Evolutionary conservation across 345 rosid genomes (phyloP).

Genomic region (Erodium maritimum): DNA sequence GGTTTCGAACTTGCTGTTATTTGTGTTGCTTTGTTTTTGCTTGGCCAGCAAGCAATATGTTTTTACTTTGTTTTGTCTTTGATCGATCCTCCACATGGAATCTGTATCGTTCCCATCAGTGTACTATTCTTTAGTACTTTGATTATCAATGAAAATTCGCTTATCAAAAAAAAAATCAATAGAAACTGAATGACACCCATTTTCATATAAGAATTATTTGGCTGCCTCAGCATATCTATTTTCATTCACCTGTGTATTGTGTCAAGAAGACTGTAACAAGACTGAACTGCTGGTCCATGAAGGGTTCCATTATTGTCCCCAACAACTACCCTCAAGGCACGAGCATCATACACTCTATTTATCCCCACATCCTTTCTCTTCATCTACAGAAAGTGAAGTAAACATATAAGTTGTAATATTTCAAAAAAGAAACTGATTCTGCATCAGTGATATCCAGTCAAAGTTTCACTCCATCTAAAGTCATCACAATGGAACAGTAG

Average conservation of each 20-base stretch:
- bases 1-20: too few relatives aligned
- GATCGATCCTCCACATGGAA: too few relatives aligned
- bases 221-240: neutral
- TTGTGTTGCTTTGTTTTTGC: too few relatives aligned
- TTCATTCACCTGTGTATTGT: constrained; percentile 43
- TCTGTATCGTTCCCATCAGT: too few relatives aligned
- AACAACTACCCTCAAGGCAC: constrained; percentile 63
- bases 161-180: too few relatives aligned
- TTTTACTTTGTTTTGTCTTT: too few relatives aligned
- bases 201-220: too few relatives aligned
- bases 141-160: too few relatives aligned
- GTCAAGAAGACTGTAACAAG: constrained; percentile 60
- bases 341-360: constrained; percentile 53
- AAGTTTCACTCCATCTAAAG: neutral
- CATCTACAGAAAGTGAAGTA: constrained; percentile 33
- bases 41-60: too few relatives aligned
- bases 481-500: neutral
- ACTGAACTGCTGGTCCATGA: constrained; percentile 62
- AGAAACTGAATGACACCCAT: neutral
- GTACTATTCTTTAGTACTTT: too few relatives aligned
- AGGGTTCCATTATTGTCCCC: constrained; percentile 66
- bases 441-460: neutral
- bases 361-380: constrained; percentile 58
- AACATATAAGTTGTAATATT: neutral
- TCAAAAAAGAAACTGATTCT: neutral